phyloP scores from a whole-genome alignment of 495 filamentous ascomycete genomes.

The Tuber aestivum region DNA sequence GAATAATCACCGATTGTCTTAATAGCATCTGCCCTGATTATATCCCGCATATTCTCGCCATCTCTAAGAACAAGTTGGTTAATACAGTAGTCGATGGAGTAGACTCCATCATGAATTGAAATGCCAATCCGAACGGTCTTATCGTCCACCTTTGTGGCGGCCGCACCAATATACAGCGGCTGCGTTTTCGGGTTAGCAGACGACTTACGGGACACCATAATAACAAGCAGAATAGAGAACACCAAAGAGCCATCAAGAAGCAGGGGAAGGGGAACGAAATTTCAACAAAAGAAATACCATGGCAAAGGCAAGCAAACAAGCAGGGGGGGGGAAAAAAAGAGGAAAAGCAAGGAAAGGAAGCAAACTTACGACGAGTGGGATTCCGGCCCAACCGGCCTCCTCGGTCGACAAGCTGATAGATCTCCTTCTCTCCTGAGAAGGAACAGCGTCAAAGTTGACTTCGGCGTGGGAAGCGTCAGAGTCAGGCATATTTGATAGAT shows the following conservation, averaged over 20 bases:
- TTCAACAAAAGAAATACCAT: too few relatives aligned
- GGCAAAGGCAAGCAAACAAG: neutral
- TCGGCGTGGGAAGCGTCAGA: neutral
- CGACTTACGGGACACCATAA: neutral
- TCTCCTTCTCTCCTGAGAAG: slow-evolving; percentile 19
- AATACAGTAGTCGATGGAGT: slow-evolving; percentile 69
- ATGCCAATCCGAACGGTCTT: slow-evolving; percentile 56
- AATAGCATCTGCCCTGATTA: slow-evolving; percentile 54
- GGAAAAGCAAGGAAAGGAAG: neutral
- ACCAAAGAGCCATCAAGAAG: neutral
- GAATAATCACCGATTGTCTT: slow-evolving; percentile 53
- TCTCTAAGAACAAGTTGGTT: slow-evolving; percentile 48
- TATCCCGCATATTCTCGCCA: slow-evolving; percentile 43
- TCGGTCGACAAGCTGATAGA: slow-evolving; percentile 17
- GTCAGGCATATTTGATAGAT: neutral
- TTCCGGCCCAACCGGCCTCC: slow-evolving; percentile 34
- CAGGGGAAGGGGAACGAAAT: neutral
- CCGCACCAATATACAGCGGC: slow-evolving; percentile 62
- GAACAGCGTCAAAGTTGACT: neutral
- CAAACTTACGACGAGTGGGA: slow-evolving; percentile 25
- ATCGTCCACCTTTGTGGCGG: slow-evolving; percentile 50
- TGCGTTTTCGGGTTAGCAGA: slow-evolving; percentile 37
- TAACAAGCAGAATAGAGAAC: neutral
- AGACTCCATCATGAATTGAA: slow-evolving; percentile 70
- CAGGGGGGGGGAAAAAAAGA: neutral